Evolutionary conservation across 1,284 basidiomycete genomes (phyloP), one percentile per base, ranked within the genome.

Genomic region (Rhodotorula sp.): DNA sequence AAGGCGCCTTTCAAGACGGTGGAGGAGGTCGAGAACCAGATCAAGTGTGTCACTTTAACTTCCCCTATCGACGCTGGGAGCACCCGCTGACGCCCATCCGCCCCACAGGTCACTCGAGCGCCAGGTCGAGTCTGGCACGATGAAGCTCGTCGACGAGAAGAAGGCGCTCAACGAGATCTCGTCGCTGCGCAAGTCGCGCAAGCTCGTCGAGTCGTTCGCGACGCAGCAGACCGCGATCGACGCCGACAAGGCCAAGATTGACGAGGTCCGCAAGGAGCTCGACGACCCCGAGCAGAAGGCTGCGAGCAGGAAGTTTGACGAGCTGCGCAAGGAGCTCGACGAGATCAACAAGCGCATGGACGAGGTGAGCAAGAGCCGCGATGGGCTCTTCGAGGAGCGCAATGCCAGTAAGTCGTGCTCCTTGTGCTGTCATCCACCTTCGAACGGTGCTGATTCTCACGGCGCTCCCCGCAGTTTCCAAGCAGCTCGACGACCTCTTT

Each of bases 101-200:
- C 34, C 19, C 6, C 29, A 21, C 78, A 95, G 92, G 78, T 85
- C 88, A 75, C 85, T 94, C 78, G 91, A 95, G 73, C 90, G 87
- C 78, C 91, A 94, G 81, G 89, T 99, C 71, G 96, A 98, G 80
- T 91, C 91, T 17, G 97, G 96, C 34, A 88, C 81, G 74, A 86
- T 99, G 87, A 97, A 94, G 82, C 86, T 99, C 67, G 94, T 91
- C 51, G 96, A 97, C 68, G 97, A 99, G 84, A 98, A 97, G 83
- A 90, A 92, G 76, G 92, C 95, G 10, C 86, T 99, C 32, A 87
- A 88, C 77, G 96, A 99, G 80, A 97, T 99, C 78, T 80, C 73
- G 13, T 25, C 34, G 3, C 70, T 76, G 48, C 69, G 69, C 51
- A 73, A 73, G 61, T 77, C 63, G 25, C 73, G 75, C 69, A 71